Evolutionary conservation across 257 asterid genomes (phyloP), one percentile per base, ranked within the genome.

Genomic region (Solanum rostratum): DNA sequence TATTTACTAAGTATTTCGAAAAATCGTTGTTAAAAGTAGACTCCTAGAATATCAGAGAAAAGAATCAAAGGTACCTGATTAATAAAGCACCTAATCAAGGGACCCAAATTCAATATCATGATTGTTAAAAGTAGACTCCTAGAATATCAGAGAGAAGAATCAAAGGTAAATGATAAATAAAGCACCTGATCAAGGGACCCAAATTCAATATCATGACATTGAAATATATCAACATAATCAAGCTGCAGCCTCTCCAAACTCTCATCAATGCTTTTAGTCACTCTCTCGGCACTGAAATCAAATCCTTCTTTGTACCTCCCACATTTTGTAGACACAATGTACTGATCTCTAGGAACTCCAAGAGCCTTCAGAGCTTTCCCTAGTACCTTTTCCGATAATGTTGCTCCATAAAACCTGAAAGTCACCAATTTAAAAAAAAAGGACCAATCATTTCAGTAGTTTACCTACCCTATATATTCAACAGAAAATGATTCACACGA

Each of bases 241-340:
- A 97, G 98, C 94, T 97, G 99, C 94, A 97, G 89, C 76, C 98
- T 93, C 68, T 92, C 98, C 71, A 97, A 90, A 91, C 99, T 97
- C 90, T 97, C 99, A 59, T 93, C 97, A 66, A 97, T 91, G 87
- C 98, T 97, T 88, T 62, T 92, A 4, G 96, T 95, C 86, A 97
- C 98, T 90, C 98, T 92, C 84, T 94, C 98, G 33, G 98, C 98
- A 89, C 97, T 95, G 85, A 97, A 97, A 91, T 97, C 98, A 84
- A 97, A 97, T 54, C 99, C 98, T 74, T 97, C 98, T 45, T 46
- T 76, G 80, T 97, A 97, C 89, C 98, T 92, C 62, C 99, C 99
- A 60, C 99, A 97, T 88, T 97, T 97, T 6, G 99, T 97, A 0
- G 99, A 91, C 66, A 97, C 97, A 85, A 95, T 92, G 91, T 94